phyloP scores from a whole-genome alignment of 192 early-diverging fungal species.

The Diversispora eburnea region DNA sequence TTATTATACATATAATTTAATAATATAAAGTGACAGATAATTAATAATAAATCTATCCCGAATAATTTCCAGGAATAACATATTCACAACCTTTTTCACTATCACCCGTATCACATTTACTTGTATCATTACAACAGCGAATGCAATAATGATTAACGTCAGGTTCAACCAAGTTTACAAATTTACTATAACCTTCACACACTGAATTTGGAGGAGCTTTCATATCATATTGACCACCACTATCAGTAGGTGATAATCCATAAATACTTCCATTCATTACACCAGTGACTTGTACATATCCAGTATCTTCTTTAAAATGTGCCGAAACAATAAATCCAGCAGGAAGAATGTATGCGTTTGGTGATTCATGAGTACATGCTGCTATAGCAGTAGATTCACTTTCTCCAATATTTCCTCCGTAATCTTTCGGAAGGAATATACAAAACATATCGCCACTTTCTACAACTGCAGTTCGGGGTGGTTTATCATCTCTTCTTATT shows the following conservation, averaged over 20 bases:
- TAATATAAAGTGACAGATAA: no score
- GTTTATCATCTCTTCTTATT: background rate
- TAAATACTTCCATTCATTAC: slow-evolving; percentile 42
- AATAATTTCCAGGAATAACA: slow-evolving; percentile 16
- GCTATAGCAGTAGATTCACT: slow-evolving; percentile 42
- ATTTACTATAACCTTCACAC: slow-evolving; percentile 47
- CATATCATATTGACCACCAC: slow-evolving; percentile 53
- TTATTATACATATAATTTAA: no score
- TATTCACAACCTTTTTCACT: slow-evolving; percentile 31
- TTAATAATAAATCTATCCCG: no score
- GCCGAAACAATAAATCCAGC: slow-evolving; percentile 43
- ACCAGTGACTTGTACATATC: slow-evolving; percentile 52
- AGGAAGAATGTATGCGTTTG: slow-evolving; percentile 34
- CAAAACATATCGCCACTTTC: background rate
- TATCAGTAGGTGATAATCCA: slow-evolving; percentile 37
- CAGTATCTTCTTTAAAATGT: slow-evolving; percentile 32
- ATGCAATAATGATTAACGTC: slow-evolving; percentile 46
- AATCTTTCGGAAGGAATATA: background rate
- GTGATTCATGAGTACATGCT: slow-evolving; percentile 32
- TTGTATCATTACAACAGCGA: slow-evolving; percentile 45
- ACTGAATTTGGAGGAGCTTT: slow-evolving; percentile 41
- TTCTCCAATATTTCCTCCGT: slow-evolving; percentile 34
- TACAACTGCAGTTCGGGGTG: background rate
- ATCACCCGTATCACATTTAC: slow-evolving; percentile 28
- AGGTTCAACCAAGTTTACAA: slow-evolving; percentile 55